Evolutionary conservation across 2,329 filamentous ascomycete genomes (phyloP), one percentile per base, ranked within the genome.

Genomic region (Xylaria multiplex): DNA sequence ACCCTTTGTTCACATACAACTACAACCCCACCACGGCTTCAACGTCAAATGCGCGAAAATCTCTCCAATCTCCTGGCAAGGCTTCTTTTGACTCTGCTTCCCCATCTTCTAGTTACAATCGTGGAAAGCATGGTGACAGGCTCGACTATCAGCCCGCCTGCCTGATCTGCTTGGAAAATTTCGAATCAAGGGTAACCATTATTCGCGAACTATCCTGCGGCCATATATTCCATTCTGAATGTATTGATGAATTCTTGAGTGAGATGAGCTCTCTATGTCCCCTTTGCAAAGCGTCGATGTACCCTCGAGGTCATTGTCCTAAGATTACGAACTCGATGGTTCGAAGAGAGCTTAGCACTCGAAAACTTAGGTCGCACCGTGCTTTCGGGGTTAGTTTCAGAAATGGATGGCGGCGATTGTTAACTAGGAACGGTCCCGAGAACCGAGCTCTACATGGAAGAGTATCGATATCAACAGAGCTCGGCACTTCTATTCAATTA

Each of bases 181-280:
- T 93, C 74, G 85, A 91, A 32, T 85, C 88, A 16, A 86, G 87
- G 43, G 80, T 84, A 19, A 91, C 92, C 0, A 86, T 89, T 22
- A 93, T 98, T 62, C 91, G 93, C 62, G 92, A 97, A 78, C 83
- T 98, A 2, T 89, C 93, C 0, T 99, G 96, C 73, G 89, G 91
- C 0, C 96, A 99, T 77, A 95, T 98, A 63, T 99, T 94, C 78
- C 95, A 99, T 71, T 91, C 92, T 0, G 90, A 92, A 70, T 99
- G 96, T 75, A 94, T 98, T 69, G 94, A 98, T 75, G 86, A 90
- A 24, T 97, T 96, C 73, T 83, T 98, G 13, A 84, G 86, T 49
- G 85, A 89, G 61, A 90, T 91, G 75, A 96, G 92, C 75, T 96
- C 92, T 19, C 84, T 97, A 1, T 99, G 96, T 74, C 95, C 96